A percentile compares a stretch with the other conserved stretches of the same genome.
Evolutionary conservation across 805 yeast genomes (phyloP).

Genomic region (Candida odintsovae): DNA sequence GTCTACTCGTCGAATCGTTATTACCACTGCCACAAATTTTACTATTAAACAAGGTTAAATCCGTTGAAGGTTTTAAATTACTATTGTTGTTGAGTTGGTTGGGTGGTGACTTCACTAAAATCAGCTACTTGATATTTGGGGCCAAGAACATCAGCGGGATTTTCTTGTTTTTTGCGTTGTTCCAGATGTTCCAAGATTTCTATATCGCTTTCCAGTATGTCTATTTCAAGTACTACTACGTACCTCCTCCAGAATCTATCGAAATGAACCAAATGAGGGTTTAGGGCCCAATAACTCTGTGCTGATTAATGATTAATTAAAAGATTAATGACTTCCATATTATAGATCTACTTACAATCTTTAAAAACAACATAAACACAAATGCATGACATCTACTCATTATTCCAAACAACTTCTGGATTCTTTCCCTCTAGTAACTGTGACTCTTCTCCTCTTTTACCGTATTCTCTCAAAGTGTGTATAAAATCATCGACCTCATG

Average conservation of each 20-base stretch:
- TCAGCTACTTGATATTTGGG: constrained; percentile 69
- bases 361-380: background rate
- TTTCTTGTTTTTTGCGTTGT: constrained; percentile 64
- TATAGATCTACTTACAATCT: background rate
- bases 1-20: constrained; percentile 65
- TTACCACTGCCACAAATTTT: constrained; percentile 76
- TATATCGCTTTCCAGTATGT: constrained; percentile 69
- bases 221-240: constrained; percentile 45
- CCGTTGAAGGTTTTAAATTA: constrained; percentile 74
- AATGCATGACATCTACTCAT: constrained; percentile 7
- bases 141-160: constrained; percentile 61
- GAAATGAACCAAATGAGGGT: constrained; percentile 9
- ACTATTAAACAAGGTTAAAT: constrained; percentile 56
- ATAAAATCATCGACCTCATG: constrained; percentile 18
- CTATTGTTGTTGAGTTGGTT: constrained; percentile 79
- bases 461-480: constrained; percentile 23
- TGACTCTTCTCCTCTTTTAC: constrained; percentile 23
- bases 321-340: background rate
- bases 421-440: background rate
- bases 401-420: constrained; percentile 17
- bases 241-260: constrained; percentile 1
- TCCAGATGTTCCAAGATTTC: constrained; percentile 72
- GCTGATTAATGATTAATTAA: background rate
- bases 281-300: background rate
- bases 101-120: constrained; percentile 80